Conservation (phyloP, 208 protist species). For the Endotrypanum monterogeii region DNA sequence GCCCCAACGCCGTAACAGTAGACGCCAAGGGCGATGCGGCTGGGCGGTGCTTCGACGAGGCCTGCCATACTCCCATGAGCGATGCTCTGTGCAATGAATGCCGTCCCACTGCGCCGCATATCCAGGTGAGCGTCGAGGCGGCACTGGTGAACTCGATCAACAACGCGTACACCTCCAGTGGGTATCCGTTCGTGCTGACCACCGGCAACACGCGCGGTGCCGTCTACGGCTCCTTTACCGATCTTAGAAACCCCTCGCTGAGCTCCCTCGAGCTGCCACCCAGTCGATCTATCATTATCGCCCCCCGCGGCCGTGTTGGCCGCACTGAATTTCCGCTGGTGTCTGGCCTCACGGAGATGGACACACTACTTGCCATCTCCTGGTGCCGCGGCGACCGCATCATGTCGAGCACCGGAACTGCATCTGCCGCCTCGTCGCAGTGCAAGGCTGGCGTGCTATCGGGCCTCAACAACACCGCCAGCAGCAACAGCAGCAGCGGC, state of each 20-base stretch:
- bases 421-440: slow-evolving; percentile 4
- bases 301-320: slow-evolving; percentile 17
- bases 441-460: not conserved
- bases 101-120: slow-evolving; percentile 29
- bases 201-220: slow-evolving; percentile 33
- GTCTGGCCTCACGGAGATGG: slow-evolving; percentile 28
- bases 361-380: slow-evolving; percentile 48
- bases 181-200: slow-evolving; percentile 65
- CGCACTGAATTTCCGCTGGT: not conserved
- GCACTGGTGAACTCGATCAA: slow-evolving; percentile 72
- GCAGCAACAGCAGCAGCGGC: slow-evolving; percentile 8
- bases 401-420: slow-evolving; percentile 18
- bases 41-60: not conserved
- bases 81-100: slow-evolving; percentile 32
- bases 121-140: slow-evolving; percentile 48
- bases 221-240: slow-evolving; percentile 76
- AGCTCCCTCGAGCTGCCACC: slow-evolving; percentile 73
- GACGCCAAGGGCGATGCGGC: slow-evolving; percentile 16
- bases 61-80: slow-evolving; percentile 16
- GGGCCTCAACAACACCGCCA: not conserved
- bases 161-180: slow-evolving; percentile 73
- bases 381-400: slow-evolving; percentile 49
- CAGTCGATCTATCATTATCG: slow-evolving; percentile 52
- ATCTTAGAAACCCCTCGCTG: slow-evolving; percentile 57
- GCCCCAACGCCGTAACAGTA: slow-evolving; percentile 7